phyloP scores from a whole-genome alignment of 345 rosid genomes.

The Hevea brasiliensis region DNA sequence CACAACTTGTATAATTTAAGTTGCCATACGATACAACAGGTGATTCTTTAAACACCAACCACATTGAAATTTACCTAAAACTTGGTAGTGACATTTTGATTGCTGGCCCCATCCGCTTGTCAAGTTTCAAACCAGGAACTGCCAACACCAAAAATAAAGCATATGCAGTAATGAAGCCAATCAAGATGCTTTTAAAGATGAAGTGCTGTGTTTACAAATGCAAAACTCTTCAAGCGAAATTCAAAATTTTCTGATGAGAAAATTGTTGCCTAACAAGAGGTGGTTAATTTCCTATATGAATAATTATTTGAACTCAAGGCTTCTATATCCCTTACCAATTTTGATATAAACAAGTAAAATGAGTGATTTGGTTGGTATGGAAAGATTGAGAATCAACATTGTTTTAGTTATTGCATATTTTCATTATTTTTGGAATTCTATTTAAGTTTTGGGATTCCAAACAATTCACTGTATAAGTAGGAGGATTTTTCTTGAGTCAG shows the following conservation, averaged over 20 bases:
- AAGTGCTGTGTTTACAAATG: too few species aligned
- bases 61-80: slow-evolving; percentile 57
- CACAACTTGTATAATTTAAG: slow-evolving; percentile 1
- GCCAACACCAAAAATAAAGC: slow-evolving; percentile 21
- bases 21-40: not conserved
- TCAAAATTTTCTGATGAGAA: not conserved
- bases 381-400: too few species aligned
- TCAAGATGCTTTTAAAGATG: not conserved
- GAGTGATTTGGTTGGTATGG: too few species aligned
- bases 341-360: too few species aligned
- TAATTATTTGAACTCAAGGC: not conserved
- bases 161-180: not conserved
- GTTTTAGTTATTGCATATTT: too few species aligned
- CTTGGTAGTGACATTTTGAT: slow-evolving; percentile 85
- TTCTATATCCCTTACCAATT: too few species aligned
- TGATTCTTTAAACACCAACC: not conserved
- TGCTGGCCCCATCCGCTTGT: slow-evolving; percentile 63
- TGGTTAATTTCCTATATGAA: not conserved
- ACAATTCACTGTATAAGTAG: too few species aligned
- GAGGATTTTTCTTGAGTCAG: too few species aligned
- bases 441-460: too few species aligned
- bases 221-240: not conserved
- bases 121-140: slow-evolving; percentile 38
- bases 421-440: too few species aligned
- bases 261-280: too few species aligned